These are phyloP conservation scores for Neonectria faginata DNA, from an alignment of 2,329 filamentous ascomycete species.

Conservation along the genomic window DNA sequence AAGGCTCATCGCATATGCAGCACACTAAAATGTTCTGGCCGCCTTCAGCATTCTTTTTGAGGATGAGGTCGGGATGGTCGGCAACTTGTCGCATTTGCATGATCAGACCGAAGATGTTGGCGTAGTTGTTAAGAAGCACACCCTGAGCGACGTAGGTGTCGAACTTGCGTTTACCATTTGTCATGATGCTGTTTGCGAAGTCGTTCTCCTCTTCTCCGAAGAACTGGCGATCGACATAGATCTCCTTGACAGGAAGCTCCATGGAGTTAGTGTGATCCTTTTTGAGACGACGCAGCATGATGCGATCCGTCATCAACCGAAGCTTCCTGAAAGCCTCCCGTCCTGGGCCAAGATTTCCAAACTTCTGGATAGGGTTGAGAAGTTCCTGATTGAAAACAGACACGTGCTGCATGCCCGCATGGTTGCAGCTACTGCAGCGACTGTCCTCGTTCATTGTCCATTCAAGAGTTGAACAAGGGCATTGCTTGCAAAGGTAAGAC, in stretches of 20 bases:
- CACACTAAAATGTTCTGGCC: constrained; percentile 93
- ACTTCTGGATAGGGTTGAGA: constrained; percentile 81
- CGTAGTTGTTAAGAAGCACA: constrained; percentile 96
- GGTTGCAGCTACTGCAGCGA: constrained; percentile 74
- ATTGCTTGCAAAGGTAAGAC: constrained; percentile 93
- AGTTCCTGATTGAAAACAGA: constrained; percentile 93
- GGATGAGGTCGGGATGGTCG: constrained; percentile 92
- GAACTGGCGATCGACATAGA: constrained; percentile 92
- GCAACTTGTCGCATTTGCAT: constrained; percentile 99
- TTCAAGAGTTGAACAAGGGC: constrained; percentile 82
- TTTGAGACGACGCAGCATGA: constrained; percentile 97
- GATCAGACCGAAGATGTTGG: constrained; percentile 98
- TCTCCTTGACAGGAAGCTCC: constrained; percentile 95
- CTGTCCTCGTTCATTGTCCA: constrained; percentile 83
- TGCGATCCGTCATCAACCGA: constrained; percentile 87
- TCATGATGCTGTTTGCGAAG: constrained; percentile 96
- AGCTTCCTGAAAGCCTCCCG: constrained; percentile 82
- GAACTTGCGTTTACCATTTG: constrained; percentile 86
- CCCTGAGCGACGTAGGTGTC: constrained; percentile 95
- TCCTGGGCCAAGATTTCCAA: constrained; percentile 71
- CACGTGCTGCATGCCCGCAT: constrained; percentile 58
- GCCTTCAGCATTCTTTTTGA: constrained; percentile 87
- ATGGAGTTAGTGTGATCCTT: constrained; percentile 93
- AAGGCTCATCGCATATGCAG: constrained; percentile 95
- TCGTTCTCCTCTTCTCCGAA: constrained; percentile 97